phyloP scores from a whole-genome alignment of 2,329 filamentous ascomycete genomes.

The Exophiala mesophila region DNA sequence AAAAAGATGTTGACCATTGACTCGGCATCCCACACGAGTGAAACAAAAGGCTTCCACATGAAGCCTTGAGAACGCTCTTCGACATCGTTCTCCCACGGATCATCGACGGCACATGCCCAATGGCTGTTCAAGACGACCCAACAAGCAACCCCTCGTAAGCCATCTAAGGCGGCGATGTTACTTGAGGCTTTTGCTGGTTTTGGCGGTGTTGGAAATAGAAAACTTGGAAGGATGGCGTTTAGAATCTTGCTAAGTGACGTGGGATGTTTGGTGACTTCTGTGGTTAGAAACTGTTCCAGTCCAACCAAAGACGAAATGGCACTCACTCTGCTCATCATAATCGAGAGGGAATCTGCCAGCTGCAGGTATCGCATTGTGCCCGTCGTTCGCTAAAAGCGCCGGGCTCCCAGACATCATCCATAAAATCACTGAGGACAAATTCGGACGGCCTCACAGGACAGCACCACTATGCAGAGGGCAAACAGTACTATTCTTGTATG shows the following conservation, averaged over 20 bases:
- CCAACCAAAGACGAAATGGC: neutral
- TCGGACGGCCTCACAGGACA: no score
- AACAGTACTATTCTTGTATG: no score
- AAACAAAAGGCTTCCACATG: constrained; percentile 14
- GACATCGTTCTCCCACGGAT: constrained; percentile 2
- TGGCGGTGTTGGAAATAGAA: neutral
- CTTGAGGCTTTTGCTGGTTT: neutral
- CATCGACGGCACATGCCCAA: constrained; percentile 7
- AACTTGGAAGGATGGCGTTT: neutral
- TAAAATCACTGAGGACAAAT: no score
- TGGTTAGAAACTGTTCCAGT: neutral
- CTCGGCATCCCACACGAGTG: constrained; percentile 8
- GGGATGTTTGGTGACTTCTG: neutral
- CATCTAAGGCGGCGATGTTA: constrained; percentile 31
- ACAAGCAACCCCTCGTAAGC: constrained; percentile 40
- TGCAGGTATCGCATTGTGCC: no score
- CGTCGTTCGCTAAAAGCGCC: no score
- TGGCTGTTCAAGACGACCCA: constrained; percentile 19
- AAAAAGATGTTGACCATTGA: constrained; percentile 42
- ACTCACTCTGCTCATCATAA: neutral
- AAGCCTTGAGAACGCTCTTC: neutral
- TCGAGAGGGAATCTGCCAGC: neutral
- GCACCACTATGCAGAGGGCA: no score
- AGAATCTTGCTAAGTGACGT: neutral
- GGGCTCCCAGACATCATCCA: no score